phyloP scores from a whole-genome alignment of 345 rosid genomes.

The Microthlaspi erraticum region DNA sequence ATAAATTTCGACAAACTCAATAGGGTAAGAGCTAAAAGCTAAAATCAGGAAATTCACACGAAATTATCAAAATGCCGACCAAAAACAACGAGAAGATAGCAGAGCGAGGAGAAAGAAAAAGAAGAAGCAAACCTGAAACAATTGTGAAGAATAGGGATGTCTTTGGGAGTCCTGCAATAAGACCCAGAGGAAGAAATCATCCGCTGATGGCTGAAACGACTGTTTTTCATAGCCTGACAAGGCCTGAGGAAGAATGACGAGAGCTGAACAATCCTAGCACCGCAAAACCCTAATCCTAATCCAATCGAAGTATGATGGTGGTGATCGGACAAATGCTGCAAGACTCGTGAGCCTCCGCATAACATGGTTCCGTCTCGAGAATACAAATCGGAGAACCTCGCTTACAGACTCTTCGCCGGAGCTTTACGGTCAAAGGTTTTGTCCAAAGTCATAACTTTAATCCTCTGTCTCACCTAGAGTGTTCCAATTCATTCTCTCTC shows the following conservation, averaged over 20 bases:
- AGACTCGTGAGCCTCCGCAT: conserved; percentile 71
- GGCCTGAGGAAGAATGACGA: conserved; percentile 59
- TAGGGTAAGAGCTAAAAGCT: not conserved
- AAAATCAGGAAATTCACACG: not conserved
- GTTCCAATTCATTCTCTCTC: not conserved
- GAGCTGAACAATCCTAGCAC: conserved; percentile 52
- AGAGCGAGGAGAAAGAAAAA: not conserved
- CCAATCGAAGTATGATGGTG: conserved; percentile 34
- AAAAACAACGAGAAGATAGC: not conserved
- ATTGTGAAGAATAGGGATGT: conserved; percentile 54
- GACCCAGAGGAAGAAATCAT: conserved; percentile 47
- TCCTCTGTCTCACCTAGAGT: not conserved
- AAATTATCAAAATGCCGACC: not conserved
- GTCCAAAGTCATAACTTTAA: not conserved
- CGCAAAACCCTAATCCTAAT: conserved; percentile 57
- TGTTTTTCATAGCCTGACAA: conserved; percentile 35
- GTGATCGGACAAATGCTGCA: conserved; percentile 60
- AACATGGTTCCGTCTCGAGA: conserved; percentile 50
- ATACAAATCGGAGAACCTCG: not conserved
- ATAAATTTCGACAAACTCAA: not conserved
- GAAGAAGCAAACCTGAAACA: conserved; percentile 56
- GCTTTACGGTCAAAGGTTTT: not conserved
- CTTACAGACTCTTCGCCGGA: conserved; percentile 39
- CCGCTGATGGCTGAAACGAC: conserved; percentile 40
- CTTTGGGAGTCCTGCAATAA: conserved; percentile 54